Evolutionary conservation across 257 asterid species (phyloP), one percentile per base, ranked within the genome.

Genomic region (Petunia axillaris): DNA sequence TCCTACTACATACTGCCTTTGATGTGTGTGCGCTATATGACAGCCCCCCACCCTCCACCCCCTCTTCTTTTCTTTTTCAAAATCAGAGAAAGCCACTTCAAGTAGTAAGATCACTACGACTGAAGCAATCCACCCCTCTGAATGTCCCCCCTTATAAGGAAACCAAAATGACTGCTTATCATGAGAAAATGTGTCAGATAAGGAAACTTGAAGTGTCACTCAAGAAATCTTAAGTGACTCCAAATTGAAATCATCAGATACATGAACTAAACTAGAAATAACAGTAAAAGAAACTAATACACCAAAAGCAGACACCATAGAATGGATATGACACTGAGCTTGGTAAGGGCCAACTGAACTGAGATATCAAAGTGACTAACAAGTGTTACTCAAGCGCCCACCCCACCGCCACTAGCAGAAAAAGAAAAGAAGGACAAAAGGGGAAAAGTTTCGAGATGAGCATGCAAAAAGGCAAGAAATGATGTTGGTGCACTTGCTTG

Each of bases 81-180:
- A 48, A 71, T 71, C 60, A 71, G 77, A 71, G 58, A 48, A 60
- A 71, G 3, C 11, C 77, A 71, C 60, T 71, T 48, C 60, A 71
- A 48, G 4, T 71, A 48, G 59, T 25, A 71, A 35, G 58, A 71
- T 35, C 0, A 35, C 46, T 25, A 48, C 10, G 59, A 6, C 13
- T 25, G 3, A 35, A 48, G 43, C 60, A 48, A 35, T 48, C 60
- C 3, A 71, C 60, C 6, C 60, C 38, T 54, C 38, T 71, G 48
- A 48, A 46, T 0, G 25, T 3, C 41, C 59, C 2, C 40, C 6
- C 59, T 70, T 70, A 25, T 4, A 46, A 70, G 59, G 59, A 70
- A 70, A 8, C 43, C 43, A 46, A 16, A 2, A 59, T 59, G 64
- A 46, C 2, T 35, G 6, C 43, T 60, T 62, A 36, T 71, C 2